Conservation (phyloP, 192 early-diverging fungal genomes). For the Coemansia sp. region DNA sequence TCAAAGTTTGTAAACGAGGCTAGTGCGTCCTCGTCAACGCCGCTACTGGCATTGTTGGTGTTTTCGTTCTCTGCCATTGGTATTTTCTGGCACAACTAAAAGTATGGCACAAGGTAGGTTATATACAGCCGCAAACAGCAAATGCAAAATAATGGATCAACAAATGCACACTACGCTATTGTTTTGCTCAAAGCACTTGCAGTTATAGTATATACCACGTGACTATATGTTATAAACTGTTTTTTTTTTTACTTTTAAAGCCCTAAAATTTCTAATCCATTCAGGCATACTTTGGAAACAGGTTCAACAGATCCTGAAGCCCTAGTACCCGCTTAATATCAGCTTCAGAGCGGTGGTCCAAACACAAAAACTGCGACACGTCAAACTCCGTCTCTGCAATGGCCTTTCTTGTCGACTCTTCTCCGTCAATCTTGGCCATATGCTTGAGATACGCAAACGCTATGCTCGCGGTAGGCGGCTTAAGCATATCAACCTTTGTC, state of each 20-base stretch:
- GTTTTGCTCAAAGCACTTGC: background rate
- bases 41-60: conserved; percentile 4
- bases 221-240: background rate
- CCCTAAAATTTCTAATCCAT: background rate
- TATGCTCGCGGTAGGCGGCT: background rate
- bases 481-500: background rate
- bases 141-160: no score
- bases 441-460: conserved; percentile 7
- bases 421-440: background rate
- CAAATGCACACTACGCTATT: no score
- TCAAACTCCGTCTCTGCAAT: background rate
- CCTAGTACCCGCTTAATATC: background rate
- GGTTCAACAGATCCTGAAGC: background rate
- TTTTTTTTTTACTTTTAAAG: no score
- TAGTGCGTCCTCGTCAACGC: conserved; percentile 17
- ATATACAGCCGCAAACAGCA: background rate
- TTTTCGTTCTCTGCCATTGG: background rate
- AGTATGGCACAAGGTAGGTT: background rate
- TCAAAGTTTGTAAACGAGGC: conserved; percentile 34
- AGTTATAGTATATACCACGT: conserved; percentile 7
- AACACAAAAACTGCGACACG: conserved; percentile 2
- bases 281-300: conserved; percentile 9
- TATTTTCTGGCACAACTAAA: background rate
- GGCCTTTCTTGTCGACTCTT: background rate
- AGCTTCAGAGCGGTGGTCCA: background rate